Base-by-base conservation (phyloP, 2,329 filamentous ascomycete genomes). In the Exophiala spinifera region DNA sequence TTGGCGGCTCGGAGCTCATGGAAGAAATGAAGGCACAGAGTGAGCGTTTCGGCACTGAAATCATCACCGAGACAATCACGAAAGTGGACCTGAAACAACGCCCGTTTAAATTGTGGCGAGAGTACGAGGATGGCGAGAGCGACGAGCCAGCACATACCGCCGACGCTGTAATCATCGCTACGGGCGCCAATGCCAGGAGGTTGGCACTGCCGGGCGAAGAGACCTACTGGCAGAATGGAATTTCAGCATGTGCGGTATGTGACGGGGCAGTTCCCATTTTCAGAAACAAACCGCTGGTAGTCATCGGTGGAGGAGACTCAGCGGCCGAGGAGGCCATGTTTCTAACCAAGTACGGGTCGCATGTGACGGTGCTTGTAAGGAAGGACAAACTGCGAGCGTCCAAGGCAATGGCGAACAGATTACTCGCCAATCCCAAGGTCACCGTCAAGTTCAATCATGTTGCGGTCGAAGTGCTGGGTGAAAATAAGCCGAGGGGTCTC, bases 301-400 rank as follows among this genome's bases (percentile, higher is more conserved):
- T 99, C 46, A 96, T 99, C 61, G 94, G 94, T 61, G 95, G 94
- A 61, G 94, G 94, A 67, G 94, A 99, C 76, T 95, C 89, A 14
- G 94, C 94, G 15, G 94, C 95, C 23, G 95, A 99, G 76, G 94
- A 99, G 81, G 91, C 91, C 53, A 87, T 96, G 65, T 99, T 96
- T 78, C 77, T 99, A 65, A 96, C 94, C 59, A 99, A 97, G 80
- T 99, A 97, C 77, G 94, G 88, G 61, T 90, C 86, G 74, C 90
- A 94, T 72, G 92, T 99, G 59, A 95, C 89, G 17, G 94, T 99
- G 4, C 82, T 99, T 33, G 95, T 99, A 55, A 85, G 94, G 62
- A 86, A 83, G 66, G 91, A 95, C 69, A 83, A 87, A 70, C 82
- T 99, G 61, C 84, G 94, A 56, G 94, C 94, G 42, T 89, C 85